Evolutionary conservation across 2,329 filamentous ascomycete species (phyloP).

Genomic region (Penicillium sp.): DNA sequence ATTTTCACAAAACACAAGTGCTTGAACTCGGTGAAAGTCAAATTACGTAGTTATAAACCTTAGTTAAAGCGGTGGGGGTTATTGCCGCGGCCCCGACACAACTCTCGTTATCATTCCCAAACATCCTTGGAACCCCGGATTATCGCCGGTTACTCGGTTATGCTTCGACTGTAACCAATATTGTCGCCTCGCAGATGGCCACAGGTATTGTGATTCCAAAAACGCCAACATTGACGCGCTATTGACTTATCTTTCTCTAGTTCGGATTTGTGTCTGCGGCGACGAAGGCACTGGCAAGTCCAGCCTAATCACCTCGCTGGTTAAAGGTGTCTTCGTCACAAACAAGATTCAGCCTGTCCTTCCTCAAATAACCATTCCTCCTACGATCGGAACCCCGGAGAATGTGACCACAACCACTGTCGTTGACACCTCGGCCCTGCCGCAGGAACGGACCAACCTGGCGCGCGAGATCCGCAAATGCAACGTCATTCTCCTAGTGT

Average conservation of each 20-base stretch:
- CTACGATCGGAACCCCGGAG: constrained; percentile 87
- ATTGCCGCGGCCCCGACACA: background rate
- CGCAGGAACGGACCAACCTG: constrained; percentile 85
- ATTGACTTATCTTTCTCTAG: constrained; percentile 42
- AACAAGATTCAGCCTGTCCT: constrained; percentile 94
- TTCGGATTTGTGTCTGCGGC: constrained; percentile 93
- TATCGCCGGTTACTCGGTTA: background rate
- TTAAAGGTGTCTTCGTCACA: constrained; percentile 95
- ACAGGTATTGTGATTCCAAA: constrained; percentile 1
- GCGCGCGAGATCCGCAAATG: constrained; percentile 94
- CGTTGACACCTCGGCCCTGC: constrained; percentile 93
- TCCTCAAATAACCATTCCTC: constrained; percentile 91
- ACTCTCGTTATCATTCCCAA: background rate
- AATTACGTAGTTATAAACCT: background rate
- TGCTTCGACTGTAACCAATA: background rate
- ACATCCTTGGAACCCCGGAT: background rate
- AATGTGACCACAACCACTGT: constrained; percentile 92
- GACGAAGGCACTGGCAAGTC: constrained; percentile 96
- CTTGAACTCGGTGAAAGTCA: background rate
- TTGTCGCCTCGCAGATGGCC: constrained; percentile 3
- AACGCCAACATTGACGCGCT: background rate
- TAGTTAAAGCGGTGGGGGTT: background rate
- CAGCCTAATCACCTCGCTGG: constrained; percentile 88
- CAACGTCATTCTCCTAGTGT: constrained; percentile 95
- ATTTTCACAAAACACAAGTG: too few relatives aligned